Evolutionary conservation across 305 asterid genomes (phyloP), one percentile per base, ranked within the genome.

Genomic region (Fraxinus nigra): DNA sequence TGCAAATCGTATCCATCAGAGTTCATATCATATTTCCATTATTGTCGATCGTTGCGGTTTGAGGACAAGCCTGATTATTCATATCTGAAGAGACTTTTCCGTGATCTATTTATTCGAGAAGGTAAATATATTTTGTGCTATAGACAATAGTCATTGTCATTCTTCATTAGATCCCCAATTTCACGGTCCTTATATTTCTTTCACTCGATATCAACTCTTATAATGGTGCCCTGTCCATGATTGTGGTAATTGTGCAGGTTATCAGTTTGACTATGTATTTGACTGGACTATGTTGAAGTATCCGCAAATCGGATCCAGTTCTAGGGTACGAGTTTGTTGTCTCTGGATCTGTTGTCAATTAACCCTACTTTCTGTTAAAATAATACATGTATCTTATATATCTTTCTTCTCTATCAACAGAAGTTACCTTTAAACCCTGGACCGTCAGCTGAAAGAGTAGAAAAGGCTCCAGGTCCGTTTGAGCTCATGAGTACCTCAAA

Each of bases 61-160:
- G 98, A 95, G 46, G 98, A 94, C 91, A 94, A 95, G 87, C 99
- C 99, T 24, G 98, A 95, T 88, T 95, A 95, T 89, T 92, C 99
- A 76, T 95, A 95, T 90, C 86, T 95, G 87, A 94, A 95, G 92
- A 91, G 98, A 82, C 97, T 95, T 76, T 95, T 95, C 90, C 92
- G 98, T 14, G 98, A 94, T 82, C 92, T 95, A 18, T 95, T 94
- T 86, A 94, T 94, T 84, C 92, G 98, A 73, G 98, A 95, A 89
- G 98, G 99, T 94, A 85, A 30, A 69, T 35, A 54, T 48, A 34
- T 37, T 54, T 69, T 28, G 48, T 37, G 20, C 70, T 56, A 51
- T 75, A 32, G 48, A 43, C 18, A 65, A 16, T 43, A 4, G 3
- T 38, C 40, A 13, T 69, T 30, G n/a, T 69, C 28, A 69, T 69